phyloP scores from a whole-genome alignment of 139 green algal species.

The Coelastrella sp. region DNA sequence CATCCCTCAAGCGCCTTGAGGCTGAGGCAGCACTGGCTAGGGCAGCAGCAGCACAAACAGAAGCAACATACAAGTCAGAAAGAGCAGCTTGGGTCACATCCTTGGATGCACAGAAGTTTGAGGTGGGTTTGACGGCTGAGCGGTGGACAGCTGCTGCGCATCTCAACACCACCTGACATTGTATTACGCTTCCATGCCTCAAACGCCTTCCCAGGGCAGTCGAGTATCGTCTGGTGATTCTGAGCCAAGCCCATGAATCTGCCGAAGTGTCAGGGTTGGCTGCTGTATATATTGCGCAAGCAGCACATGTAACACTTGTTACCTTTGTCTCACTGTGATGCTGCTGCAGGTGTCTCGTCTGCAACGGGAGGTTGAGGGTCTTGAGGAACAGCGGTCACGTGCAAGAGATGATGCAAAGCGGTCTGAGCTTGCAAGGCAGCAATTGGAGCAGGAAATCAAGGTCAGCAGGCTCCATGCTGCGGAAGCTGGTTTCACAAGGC shows the following conservation, averaged over 20 bases:
- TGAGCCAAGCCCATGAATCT: too few species aligned
- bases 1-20: slow-evolving; percentile 62
- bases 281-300: too few species aligned
- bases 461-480: too few species aligned
- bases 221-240: too few species aligned
- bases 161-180: too few species aligned
- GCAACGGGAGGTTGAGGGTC: slow-evolving; percentile 76
- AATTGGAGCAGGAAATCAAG: slow-evolving; percentile 74
- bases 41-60: slow-evolving; percentile 62
- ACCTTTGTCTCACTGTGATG: too few species aligned
- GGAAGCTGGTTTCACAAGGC: too few species aligned
- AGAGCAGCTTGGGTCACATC: slow-evolving; percentile 65
- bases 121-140: slow-evolving; percentile 57
- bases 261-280: too few species aligned
- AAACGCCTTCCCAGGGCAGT: too few species aligned
- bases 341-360: slow-evolving; percentile 58
- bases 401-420: slow-evolving; percentile 73
- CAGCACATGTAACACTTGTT: too few species aligned
- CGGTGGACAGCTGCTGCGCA: too few species aligned
- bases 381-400: slow-evolving; percentile 74
- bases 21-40: slow-evolving; percentile 74
- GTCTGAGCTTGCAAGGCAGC: slow-evolving; percentile 52
- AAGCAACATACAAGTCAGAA: slow-evolving; percentile 64
- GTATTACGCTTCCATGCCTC: too few species aligned
- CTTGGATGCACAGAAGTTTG: slow-evolving; percentile 67